A percentile compares a stretch with the other conserved stretches of the same genome.
Evolutionary conservation across 2,329 filamentous ascomycete species (phyloP).

Genomic region (Dothistroma septosporum): DNA sequence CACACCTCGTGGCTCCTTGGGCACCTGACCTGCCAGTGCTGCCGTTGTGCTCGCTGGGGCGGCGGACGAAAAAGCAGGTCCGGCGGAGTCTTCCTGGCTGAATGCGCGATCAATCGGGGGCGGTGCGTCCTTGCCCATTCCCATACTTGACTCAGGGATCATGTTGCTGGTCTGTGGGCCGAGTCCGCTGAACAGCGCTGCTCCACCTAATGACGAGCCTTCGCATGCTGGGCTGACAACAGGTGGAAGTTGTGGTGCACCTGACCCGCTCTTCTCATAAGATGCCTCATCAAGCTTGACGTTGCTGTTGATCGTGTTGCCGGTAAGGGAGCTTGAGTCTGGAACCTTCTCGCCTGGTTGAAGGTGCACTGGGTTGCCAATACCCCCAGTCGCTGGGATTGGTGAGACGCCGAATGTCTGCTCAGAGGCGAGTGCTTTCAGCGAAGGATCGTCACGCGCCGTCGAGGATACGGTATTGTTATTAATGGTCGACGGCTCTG

Average conservation of each 20-base stretch:
- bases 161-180: constrained; percentile 55
- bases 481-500: constrained; percentile 60
- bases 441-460: constrained; percentile 64
- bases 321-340: constrained; percentile 57
- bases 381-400: constrained; percentile 54
- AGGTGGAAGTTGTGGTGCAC: constrained; percentile 43
- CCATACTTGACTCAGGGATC: constrained; percentile 79
- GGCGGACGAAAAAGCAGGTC: constrained; percentile 13
- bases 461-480: constrained; percentile 66
- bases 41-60: constrained; percentile 39
- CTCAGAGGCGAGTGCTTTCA: constrained; percentile 20
- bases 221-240: constrained; percentile 45
- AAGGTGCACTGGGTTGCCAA: constrained; percentile 75
- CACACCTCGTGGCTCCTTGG: constrained; percentile 45
- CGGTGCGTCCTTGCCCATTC: constrained; percentile 50
- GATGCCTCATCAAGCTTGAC: constrained; percentile 71
- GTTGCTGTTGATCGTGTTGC: constrained; percentile 66
- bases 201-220: constrained; percentile 36
- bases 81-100: constrained; percentile 3
- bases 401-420: constrained; percentile 52
- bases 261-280: constrained; percentile 73
- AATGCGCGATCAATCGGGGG: constrained; percentile 17
- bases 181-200: constrained; percentile 46
- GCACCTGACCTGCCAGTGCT: constrained; percentile 44
- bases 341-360: constrained; percentile 79